Percentiles rank a stretch among this genome's conserved stretches.
Evolutionary conservation across 441 rosid genomes (phyloP).

Genomic region (Populus hybrid): DNA sequence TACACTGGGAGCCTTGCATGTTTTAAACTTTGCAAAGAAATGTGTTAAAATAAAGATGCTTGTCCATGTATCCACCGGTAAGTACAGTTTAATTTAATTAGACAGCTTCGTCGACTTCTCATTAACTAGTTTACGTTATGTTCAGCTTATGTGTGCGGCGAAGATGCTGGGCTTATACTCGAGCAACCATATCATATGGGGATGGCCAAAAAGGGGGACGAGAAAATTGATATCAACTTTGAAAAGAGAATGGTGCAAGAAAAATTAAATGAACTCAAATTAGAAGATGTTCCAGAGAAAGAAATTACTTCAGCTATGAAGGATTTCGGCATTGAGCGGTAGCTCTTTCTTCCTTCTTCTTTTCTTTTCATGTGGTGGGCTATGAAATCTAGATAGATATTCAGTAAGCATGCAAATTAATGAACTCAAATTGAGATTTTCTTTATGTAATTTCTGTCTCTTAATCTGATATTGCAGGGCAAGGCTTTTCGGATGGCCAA

Average conservation of each 20-base stretch:
- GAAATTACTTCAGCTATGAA: slow-evolving; percentile 43
- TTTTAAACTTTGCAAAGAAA: no score
- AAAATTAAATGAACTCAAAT: slow-evolving; percentile 26
- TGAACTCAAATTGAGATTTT: background rate
- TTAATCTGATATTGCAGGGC: slow-evolving; percentile 31
- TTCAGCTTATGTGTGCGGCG: slow-evolving; percentile 22
- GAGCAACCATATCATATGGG: slow-evolving; percentile 32
- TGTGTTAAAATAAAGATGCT: no score
- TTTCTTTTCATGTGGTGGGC: no score
- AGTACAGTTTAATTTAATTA: no score
- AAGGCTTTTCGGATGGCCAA: slow-evolving; percentile 51
- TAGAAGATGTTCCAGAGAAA: slow-evolving; percentile 7
- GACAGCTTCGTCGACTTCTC: background rate
- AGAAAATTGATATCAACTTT: slow-evolving; percentile 24
- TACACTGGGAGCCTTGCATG: background rate
- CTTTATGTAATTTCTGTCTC: background rate
- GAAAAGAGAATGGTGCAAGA: slow-evolving; percentile 24
- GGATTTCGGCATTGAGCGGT: slow-evolving; percentile 68
- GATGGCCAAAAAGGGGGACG: slow-evolving; percentile 17
- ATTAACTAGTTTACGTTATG: background rate
- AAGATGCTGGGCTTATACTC: slow-evolving; percentile 22
- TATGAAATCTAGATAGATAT: background rate
- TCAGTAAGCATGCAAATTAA: background rate
- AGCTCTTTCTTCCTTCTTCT: background rate
- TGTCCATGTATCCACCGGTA: no score